phyloP scores from a whole-genome alignment of 2,329 filamentous ascomycete genomes.

The Diaporthe sp. region DNA sequence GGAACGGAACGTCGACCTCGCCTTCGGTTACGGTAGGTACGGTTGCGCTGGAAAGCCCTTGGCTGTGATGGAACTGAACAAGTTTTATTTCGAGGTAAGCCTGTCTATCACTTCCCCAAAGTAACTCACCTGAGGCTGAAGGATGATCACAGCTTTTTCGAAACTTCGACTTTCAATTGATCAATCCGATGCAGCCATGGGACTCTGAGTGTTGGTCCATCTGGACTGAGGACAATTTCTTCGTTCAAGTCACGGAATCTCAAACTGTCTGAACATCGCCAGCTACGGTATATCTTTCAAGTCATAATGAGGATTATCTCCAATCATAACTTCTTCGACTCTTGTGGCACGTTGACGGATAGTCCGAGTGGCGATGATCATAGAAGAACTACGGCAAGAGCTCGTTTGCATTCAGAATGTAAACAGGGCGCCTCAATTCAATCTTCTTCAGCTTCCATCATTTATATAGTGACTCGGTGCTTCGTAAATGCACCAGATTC shows the following conservation, averaged over 20 bases:
- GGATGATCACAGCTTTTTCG: slow-evolving; percentile 10
- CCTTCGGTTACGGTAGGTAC: slow-evolving; percentile 52
- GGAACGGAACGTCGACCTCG: slow-evolving; percentile 47
- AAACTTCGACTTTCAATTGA: slow-evolving; percentile 30
- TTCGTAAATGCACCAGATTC: too few relatives aligned
- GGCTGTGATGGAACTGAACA: slow-evolving; percentile 55
- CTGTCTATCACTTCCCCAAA: too few relatives aligned
- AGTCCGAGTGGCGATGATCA: too few relatives aligned
- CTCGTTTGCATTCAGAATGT: too few relatives aligned
- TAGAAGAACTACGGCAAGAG: slow-evolving; percentile 3
- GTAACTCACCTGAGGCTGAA: too few relatives aligned
- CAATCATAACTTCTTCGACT: too few relatives aligned
- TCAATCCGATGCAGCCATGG: slow-evolving; percentile 28
- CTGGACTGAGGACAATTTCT: slow-evolving; percentile 13
- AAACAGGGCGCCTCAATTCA: too few relatives aligned
- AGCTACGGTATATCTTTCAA: not conserved
- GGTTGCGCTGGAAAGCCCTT: slow-evolving; percentile 55
- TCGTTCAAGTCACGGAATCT: slow-evolving; percentile 25
- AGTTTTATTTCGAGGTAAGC: slow-evolving; percentile 51
- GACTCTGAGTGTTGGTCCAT: slow-evolving; percentile 4
- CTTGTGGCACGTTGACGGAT: not conserved
- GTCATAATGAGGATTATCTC: not conserved
- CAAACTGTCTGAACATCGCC: not conserved
- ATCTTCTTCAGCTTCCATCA: too few relatives aligned
- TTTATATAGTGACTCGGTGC: too few relatives aligned